Percentiles rank a stretch among this genome's conserved stretches.
These are phyloP conservation scores for Tetradesmus lagerheimii DNA, from an alignment of 139 green algal genomes.

Conservation along the genomic window DNA sequence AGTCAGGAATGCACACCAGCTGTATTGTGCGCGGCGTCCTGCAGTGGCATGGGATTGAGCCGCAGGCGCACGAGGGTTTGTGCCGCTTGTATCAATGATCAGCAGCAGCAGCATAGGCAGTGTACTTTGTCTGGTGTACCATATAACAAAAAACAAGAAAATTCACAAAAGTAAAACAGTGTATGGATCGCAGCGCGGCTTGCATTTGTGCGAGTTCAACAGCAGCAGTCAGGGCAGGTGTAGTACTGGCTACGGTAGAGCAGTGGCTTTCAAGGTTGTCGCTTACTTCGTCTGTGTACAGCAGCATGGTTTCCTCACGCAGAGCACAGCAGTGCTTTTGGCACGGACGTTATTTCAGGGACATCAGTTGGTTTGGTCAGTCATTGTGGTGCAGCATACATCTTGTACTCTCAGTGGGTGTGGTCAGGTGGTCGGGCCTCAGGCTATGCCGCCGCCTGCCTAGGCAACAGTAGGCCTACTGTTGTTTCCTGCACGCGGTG, in stretches of 20 bases:
- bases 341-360: too few species aligned
- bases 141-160: slow-evolving; percentile 1
- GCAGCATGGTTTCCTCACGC: background rate
- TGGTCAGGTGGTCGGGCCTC: background rate
- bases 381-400: background rate
- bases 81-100: background rate
- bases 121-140: background rate
- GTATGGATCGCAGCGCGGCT: background rate
- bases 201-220: background rate
- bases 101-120: background rate
- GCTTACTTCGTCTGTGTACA: background rate
- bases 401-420: background rate
- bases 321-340: background rate
- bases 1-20: background rate
- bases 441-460: background rate
- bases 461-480: too few species aligned
- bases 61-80: background rate
- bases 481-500: background rate
- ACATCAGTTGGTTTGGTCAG: background rate
- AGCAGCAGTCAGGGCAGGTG: background rate
- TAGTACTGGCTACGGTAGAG: background rate
- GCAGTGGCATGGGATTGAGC: background rate
- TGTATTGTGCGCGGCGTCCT: background rate
- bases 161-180: background rate
- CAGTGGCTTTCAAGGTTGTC: background rate